Evolutionary conservation across 169 alveolate species (phyloP).

Genomic region (Eimeria praecox): DNA sequence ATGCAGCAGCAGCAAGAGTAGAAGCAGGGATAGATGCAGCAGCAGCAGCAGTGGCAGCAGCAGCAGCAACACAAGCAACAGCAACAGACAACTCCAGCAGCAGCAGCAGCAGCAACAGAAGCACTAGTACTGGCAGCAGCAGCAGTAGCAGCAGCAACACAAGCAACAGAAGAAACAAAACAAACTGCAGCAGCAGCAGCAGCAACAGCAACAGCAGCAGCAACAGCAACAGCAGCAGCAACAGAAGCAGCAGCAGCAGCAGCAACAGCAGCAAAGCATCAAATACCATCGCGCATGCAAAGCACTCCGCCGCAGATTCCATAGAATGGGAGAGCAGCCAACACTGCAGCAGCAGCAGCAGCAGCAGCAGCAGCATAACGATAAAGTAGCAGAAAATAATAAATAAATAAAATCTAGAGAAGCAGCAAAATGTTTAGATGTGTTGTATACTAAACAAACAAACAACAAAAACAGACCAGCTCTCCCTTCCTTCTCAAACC

Average conservation of each 20-base stretch:
- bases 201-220: background rate
- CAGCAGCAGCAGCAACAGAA: slow-evolving; percentile 39
- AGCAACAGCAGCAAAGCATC: slow-evolving; percentile 4
- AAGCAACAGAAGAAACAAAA: background rate
- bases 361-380: slow-evolving; percentile 44
- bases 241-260: background rate
- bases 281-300: background rate
- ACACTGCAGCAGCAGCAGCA: slow-evolving; percentile 39
- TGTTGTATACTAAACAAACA: background rate
- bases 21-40: background rate
- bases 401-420: too few species aligned
- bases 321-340: background rate
- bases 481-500: too few species aligned
- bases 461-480: background rate
- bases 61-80: background rate
- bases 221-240: background rate
- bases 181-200: slow-evolving; percentile 10
- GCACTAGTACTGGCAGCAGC: background rate
- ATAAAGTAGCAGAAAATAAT: too few species aligned
- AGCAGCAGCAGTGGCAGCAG: background rate
- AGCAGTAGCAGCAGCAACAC: too few species aligned
- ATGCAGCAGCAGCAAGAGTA: background rate
- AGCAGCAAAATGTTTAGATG: background rate
- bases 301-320: background rate
- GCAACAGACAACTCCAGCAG: slow-evolving; percentile 38